Conservation (phyloP, 768 basidiomycete genomes). For the Vararia minispora region DNA sequence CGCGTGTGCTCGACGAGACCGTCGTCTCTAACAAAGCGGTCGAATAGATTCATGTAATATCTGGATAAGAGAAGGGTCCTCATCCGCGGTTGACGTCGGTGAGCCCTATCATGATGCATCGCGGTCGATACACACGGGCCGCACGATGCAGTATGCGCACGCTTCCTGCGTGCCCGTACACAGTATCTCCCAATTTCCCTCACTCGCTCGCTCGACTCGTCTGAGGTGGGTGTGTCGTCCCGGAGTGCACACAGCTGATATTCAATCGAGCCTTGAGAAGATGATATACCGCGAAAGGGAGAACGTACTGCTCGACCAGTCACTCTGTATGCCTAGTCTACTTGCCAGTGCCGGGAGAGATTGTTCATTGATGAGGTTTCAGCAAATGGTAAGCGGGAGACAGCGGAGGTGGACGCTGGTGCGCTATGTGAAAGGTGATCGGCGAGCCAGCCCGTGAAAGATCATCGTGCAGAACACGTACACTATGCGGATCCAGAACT, state of each 20-base stretch:
- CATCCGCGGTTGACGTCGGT: slow-evolving; percentile 56
- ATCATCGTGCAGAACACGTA: slow-evolving; percentile 19
- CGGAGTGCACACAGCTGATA: slow-evolving; percentile 97
- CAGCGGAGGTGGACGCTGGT: slow-evolving; percentile 99
- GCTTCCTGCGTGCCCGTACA: slow-evolving; percentile 82
- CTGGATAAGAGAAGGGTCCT: slow-evolving; percentile 77
- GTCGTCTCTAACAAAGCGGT: slow-evolving; percentile 81
- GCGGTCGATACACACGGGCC: slow-evolving; percentile 84
- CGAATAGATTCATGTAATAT: slow-evolving; percentile 90
- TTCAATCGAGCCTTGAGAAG: slow-evolving; percentile 90
- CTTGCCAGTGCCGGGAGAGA: slow-evolving; percentile 79
- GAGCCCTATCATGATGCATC: slow-evolving; percentile 71
- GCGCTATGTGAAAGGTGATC: slow-evolving; percentile 40
- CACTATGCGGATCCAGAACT: slow-evolving; percentile 90
- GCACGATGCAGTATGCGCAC: slow-evolving; percentile 89
- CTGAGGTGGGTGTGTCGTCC: slow-evolving; percentile 82
- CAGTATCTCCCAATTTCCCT: slow-evolving; percentile 85
- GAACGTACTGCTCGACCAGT: too few relatives aligned
- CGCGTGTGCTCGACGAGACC: slow-evolving; percentile 90
- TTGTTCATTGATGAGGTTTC: slow-evolving; percentile 75
- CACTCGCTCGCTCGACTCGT: slow-evolving; percentile 75
- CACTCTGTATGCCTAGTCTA: too few relatives aligned
- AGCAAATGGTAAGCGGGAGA: slow-evolving; percentile 89
- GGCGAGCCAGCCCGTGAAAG: not conserved
- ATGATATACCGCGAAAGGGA: too few relatives aligned